Conservation (phyloP, 495 filamentous ascomycete species). For the Aspergillus haitiensis region DNA sequence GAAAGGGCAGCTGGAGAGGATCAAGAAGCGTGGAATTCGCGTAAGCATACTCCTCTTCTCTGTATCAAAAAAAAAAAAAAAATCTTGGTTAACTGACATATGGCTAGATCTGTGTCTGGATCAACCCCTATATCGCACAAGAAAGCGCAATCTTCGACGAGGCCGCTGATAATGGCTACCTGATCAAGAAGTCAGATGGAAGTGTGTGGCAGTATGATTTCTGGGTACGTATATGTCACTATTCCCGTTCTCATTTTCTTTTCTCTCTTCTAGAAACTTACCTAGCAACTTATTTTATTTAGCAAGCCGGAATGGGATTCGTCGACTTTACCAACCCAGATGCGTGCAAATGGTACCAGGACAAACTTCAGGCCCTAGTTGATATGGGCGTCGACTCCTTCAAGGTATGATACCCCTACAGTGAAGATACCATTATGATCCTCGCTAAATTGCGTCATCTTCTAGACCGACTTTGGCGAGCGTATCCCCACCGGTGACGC, state of each 20-base stretch:
- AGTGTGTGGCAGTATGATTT: constrained; percentile 21
- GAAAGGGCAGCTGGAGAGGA: constrained; percentile 12
- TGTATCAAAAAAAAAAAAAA: not conserved
- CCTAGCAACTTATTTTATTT: not conserved
- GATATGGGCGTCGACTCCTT: constrained; percentile 20
- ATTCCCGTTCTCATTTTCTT: not conserved
- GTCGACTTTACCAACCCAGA: constrained; percentile 19
- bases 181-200: constrained; percentile 13
- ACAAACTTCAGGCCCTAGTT: constrained; percentile 14
- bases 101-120: constrained; percentile 16
- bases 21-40: constrained; percentile 14
- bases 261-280: not conserved
- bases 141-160: constrained; percentile 19
- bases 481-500: constrained; percentile 19
- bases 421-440: not conserved
- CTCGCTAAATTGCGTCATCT: not conserved
- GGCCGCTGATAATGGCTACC: constrained; percentile 16
- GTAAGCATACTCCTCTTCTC: not conserved
- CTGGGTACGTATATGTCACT: constrained; percentile 5
- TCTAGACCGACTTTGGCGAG: constrained; percentile 18
- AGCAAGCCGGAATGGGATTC: constrained; percentile 20
- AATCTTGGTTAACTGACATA: not conserved
- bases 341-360: constrained; percentile 20
- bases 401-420: constrained; percentile 7
- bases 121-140: constrained; percentile 18